Percentiles rank a stretch among this genome's conserved stretches.
Evolutionary conservation across 1,139 yeast species (phyloP).

Genomic region (Kodamaea fungicola): DNA sequence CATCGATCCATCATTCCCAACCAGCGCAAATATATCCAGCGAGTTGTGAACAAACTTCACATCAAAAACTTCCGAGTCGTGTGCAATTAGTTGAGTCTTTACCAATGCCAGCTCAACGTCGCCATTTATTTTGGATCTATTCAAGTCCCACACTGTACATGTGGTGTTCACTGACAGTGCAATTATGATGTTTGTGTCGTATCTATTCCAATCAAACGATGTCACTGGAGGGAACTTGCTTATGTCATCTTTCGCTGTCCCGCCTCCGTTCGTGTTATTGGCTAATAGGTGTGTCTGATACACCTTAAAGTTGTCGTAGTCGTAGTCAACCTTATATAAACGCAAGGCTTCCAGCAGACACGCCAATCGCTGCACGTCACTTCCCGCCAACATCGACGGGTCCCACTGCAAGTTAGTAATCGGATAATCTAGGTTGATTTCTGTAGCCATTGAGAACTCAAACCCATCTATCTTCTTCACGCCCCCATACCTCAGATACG

Average conservation of each 20-base stretch:
- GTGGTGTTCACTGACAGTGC: conserved; percentile 94
- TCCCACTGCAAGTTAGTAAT: conserved; percentile 73
- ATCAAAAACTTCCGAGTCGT: conserved; percentile 92
- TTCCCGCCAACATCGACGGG: conserved; percentile 38
- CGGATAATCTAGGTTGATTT: conserved; percentile 58
- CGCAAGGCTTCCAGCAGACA: conserved; percentile 72
- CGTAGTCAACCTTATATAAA: conserved; percentile 49
- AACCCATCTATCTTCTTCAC: conserved; percentile 31
- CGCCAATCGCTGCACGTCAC: conserved; percentile 46
- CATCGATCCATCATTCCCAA: conserved; percentile 94
- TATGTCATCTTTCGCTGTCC: conserved; percentile 25
- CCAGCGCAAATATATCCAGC: conserved; percentile 81
- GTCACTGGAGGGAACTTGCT: conserved; percentile 78
- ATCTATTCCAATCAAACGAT: conserved; percentile 87
- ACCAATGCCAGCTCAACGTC: conserved; percentile 56
- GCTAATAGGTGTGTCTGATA: conserved; percentile 42
- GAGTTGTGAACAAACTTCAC: conserved; percentile 78
- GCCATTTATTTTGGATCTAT: conserved; percentile 24
- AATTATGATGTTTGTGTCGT: conserved; percentile 67
- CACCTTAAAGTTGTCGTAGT: conserved; percentile 30
- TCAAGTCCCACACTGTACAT: conserved; percentile 92
- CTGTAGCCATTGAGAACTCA: conserved; percentile 50
- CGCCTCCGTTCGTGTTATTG: conserved; percentile 28
- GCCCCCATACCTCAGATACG: conserved; percentile 3
- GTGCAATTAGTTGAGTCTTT: conserved; percentile 92